Percentiles rank a stretch among this genome's conserved stretches.
These are phyloP conservation scores for Allium sativum DNA, from an alignment of 106 monocot genomes.

Conservation along the genomic window DNA sequence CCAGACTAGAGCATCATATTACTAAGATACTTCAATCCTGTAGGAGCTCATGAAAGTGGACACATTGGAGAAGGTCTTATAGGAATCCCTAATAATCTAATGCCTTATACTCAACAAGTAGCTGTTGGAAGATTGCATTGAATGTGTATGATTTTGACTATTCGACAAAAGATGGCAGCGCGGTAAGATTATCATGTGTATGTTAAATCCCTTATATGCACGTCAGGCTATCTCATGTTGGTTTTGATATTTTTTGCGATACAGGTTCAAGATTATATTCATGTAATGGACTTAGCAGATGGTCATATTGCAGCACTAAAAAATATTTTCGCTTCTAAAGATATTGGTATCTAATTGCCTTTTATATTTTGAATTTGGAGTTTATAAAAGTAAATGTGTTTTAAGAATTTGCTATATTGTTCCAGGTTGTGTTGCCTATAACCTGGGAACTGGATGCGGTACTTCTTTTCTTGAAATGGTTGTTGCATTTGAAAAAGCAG, in stretches of 20 bases:
- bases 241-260: background rate
- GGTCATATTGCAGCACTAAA: conserved; percentile 73
- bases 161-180: conserved; percentile 77
- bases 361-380: no score
- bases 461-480: conserved; percentile 82
- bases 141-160: conserved; percentile 84
- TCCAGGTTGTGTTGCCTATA: conserved; percentile 77
- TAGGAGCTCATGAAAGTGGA: conserved; percentile 84
- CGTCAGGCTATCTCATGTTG: background rate
- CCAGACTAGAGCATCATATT: conserved; percentile 75
- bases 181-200: conserved; percentile 30
- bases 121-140: conserved; percentile 62
- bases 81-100: conserved; percentile 79
- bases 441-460: conserved; percentile 67
- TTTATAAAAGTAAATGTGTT: background rate
- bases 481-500: conserved; percentile 75
- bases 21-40: conserved; percentile 79
- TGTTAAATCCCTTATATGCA: background rate
- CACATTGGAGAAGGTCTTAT: conserved; percentile 84
- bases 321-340: conserved; percentile 49
- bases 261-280: conserved; percentile 75
- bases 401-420: background rate
- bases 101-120: conserved; percentile 89
- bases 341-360: conserved; percentile 28
- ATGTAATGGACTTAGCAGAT: conserved; percentile 72